These are phyloP conservation scores for Neonectria coccinea DNA, from an alignment of 2,329 filamentous ascomycete genomes.

Conservation along the genomic window DNA sequence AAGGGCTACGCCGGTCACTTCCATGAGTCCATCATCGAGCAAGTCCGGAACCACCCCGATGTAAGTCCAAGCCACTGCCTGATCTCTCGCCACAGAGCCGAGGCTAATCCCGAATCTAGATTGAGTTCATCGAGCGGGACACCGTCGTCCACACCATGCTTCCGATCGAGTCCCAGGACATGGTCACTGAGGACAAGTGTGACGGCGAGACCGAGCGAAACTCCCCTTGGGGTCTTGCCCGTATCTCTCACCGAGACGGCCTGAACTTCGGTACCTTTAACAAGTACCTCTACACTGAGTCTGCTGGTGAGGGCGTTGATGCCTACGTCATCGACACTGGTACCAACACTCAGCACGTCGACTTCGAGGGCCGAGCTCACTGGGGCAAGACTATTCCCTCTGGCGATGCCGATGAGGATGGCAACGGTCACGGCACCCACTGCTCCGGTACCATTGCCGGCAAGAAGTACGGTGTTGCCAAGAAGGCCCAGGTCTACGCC, in stretches of 20 bases:
- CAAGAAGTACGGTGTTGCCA: constrained; percentile 99
- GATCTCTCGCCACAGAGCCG: constrained; percentile 17
- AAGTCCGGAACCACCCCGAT: constrained; percentile 94
- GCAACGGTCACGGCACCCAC: constrained; percentile 98
- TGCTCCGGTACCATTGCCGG: constrained; percentile 98
- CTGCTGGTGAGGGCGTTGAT: constrained; percentile 96
- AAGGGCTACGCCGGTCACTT: constrained; percentile 97
- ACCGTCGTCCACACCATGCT: constrained; percentile 87
- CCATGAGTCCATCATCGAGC: constrained; percentile 90
- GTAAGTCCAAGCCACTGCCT: constrained; percentile 68
- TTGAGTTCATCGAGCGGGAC: constrained; percentile 96
- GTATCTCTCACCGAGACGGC: constrained; percentile 92
- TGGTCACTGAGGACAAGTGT: constrained; percentile 56
- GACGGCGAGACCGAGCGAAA: constrained; percentile 82
- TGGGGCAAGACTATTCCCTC: constrained; percentile 97
- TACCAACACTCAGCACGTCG: constrained; percentile 92
- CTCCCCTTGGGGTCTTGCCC: constrained; percentile 98
- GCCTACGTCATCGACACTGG: constrained; percentile 99
- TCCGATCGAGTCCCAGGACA: constrained; percentile 56
- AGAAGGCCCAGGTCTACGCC: constrained; percentile 96
- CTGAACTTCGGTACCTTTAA: constrained; percentile 94
- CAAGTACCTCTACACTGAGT: constrained; percentile 93
- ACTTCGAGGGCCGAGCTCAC: constrained; percentile 94
- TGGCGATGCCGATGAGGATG: constrained; percentile 88
- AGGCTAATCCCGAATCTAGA: constrained; percentile 63